phyloP scores from a whole-genome alignment of 371 early-diverging fungal species.

The Mortierella sp. region DNA sequence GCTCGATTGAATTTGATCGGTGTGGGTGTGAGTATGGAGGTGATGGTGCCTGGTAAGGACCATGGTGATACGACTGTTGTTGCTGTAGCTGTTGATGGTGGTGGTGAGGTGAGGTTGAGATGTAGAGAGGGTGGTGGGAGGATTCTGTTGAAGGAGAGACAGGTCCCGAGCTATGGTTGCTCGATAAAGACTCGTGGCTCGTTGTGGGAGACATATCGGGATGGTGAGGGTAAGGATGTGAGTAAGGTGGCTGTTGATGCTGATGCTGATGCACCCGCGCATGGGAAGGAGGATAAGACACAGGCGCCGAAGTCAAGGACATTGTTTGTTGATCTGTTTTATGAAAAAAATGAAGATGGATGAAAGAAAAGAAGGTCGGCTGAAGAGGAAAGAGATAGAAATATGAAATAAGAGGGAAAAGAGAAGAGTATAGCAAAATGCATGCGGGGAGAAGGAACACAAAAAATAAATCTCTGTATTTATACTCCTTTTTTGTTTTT shows the following conservation, averaged over 20 bases:
- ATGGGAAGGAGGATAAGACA: constrained; percentile 23
- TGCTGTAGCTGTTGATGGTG: constrained; percentile 21
- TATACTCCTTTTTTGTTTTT: not conserved
- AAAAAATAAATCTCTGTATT: not conserved
- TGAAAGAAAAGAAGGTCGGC: not conserved
- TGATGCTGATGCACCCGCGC: constrained; percentile 22
- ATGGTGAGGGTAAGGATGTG: constrained; percentile 25
- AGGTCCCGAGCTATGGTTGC: constrained; percentile 8
- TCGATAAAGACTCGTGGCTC: constrained; percentile 27
- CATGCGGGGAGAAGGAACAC: not conserved
- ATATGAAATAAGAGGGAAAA: not conserved
- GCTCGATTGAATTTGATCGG: constrained; percentile 38
- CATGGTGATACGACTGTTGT: constrained; percentile 18
- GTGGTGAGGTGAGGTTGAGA: constrained; percentile 15
- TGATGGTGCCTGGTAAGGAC: constrained; percentile 42
- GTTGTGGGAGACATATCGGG: constrained; percentile 29
- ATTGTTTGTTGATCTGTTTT: not conserved
- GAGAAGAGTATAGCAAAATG: not conserved
- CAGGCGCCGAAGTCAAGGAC: constrained; percentile 23
- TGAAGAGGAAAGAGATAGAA: not conserved
- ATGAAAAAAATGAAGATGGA: not conserved
- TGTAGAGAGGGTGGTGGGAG: constrained; percentile 26
- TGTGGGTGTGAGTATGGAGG: constrained; percentile 42
- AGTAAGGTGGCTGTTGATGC: constrained; percentile 14
- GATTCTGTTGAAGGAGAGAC: constrained; percentile 26